Evolutionary conservation across 2,329 filamentous ascomycete species (phyloP).

Genomic region (Sporothrix globosa): DNA sequence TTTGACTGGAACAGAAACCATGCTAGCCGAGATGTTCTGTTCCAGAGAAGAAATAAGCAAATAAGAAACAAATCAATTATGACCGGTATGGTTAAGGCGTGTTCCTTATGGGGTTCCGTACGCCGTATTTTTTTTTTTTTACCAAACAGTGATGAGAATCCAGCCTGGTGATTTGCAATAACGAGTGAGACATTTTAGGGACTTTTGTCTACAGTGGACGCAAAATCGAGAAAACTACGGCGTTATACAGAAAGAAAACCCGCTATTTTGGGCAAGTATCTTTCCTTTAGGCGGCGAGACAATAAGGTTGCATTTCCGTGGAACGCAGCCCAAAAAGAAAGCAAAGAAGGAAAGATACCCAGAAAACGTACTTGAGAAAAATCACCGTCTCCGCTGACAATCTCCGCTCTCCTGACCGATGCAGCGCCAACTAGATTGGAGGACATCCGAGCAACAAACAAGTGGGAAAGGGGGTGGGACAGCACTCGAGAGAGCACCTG

Average conservation of each 20-base stretch:
- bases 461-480: background rate
- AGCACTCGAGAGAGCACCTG: background rate
- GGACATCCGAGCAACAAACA: conserved; percentile 22
- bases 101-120: background rate
- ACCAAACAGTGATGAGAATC: background rate
- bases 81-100: background rate
- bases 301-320: conserved; percentile 22
- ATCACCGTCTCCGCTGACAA: conserved; percentile 36
- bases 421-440: conserved; percentile 37
- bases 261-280: background rate
- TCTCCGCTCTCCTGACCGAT: conserved; percentile 40
- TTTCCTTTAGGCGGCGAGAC: conserved; percentile 14
- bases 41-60: background rate
- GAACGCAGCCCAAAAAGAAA: conserved; percentile 12
- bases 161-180: background rate
- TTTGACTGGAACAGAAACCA: background rate
- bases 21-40: conserved; percentile 8
- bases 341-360: conserved; percentile 20
- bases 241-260: background rate
- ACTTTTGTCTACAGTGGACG: conserved; percentile 3
- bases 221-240: background rate
- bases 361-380: background rate
- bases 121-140: background rate
- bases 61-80: background rate
- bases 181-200: background rate